phyloP scores from a whole-genome alignment of 139 green algal genomes.

The Asterochloris erici region DNA sequence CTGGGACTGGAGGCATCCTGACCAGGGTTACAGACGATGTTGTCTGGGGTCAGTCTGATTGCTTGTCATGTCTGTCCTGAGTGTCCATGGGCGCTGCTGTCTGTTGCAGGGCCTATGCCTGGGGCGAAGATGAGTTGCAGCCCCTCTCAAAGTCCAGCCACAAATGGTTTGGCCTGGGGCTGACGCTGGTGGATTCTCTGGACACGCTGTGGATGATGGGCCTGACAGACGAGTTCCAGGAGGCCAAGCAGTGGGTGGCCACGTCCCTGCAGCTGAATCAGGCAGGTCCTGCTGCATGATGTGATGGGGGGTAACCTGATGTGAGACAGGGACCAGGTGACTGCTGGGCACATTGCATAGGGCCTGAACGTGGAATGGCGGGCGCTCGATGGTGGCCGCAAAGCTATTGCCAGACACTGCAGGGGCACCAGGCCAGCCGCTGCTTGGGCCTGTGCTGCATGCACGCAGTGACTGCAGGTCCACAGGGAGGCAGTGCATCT shows the following conservation, averaged over 20 bases:
- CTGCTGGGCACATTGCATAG: too few species aligned
- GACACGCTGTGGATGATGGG: conserved; percentile 76
- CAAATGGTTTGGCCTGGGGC: conserved; percentile 62
- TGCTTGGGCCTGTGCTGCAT: too few species aligned
- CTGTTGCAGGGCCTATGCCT: conserved; percentile 42
- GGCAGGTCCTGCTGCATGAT: neutral
- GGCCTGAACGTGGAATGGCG: too few species aligned
- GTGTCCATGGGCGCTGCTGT: conserved; percentile 2
- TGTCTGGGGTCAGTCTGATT: too few species aligned
- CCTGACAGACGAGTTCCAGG: conserved; percentile 46
- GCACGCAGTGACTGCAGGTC: too few species aligned
- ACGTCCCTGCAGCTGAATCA: conserved; percentile 43
- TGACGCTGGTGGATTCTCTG: conserved; percentile 78
- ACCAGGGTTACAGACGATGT: too few species aligned
- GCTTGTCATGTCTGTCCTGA: neutral
- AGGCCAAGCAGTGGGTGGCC: conserved; percentile 58
- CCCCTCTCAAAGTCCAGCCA: conserved; percentile 32
- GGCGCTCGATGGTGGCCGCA: too few species aligned
- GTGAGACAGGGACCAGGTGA: too few species aligned
- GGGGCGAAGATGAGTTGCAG: conserved; percentile 75
- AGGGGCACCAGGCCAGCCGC: too few species aligned
- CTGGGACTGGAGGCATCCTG: neutral
- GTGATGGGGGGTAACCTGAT: too few species aligned
- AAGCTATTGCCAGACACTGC: too few species aligned
- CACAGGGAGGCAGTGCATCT: too few species aligned